phyloP scores from a whole-genome alignment of 2,329 filamentous ascomycete species.

The Chrysoporthe cubensis region DNA sequence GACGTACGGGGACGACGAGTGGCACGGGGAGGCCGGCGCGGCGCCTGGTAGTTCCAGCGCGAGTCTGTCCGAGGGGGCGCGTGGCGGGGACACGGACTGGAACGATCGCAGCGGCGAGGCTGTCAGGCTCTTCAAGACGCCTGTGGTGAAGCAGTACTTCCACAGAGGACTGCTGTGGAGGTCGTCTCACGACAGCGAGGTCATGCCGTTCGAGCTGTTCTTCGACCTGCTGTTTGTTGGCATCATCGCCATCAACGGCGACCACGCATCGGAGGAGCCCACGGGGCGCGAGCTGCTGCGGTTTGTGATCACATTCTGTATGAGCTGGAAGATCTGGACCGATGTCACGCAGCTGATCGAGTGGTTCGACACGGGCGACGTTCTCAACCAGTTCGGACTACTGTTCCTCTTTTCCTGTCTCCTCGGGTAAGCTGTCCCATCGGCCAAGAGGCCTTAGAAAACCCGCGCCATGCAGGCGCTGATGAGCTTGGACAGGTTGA shows the following conservation, averaged over 20 bases:
- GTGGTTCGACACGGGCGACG: constrained; percentile 67
- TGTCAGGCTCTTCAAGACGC: constrained; percentile 60
- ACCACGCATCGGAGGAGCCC: constrained; percentile 60
- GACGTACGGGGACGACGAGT: constrained; percentile 39
- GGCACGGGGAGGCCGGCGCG: constrained; percentile 43
- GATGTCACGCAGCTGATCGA: constrained; percentile 60
- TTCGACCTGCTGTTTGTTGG: constrained; percentile 65
- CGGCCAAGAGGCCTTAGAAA: neutral
- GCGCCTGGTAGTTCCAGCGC: constrained; percentile 30
- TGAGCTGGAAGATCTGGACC: constrained; percentile 67
- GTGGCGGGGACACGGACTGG: constrained; percentile 20
- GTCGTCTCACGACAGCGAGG: constrained; percentile 60
- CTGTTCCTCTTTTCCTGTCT: constrained; percentile 65
- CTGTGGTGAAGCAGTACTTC: constrained; percentile 67
- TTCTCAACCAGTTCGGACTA: constrained; percentile 61
- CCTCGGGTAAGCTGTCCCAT: constrained; percentile 48
- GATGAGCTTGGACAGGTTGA: constrained; percentile 45
- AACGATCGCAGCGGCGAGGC: constrained; percentile 41
- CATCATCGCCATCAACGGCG: constrained; percentile 67
- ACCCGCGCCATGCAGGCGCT: constrained; percentile 1
- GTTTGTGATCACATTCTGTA: constrained; percentile 64
- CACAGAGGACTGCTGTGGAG: constrained; percentile 68
- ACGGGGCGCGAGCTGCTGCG: constrained; percentile 59
- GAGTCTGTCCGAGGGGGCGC: constrained; percentile 21
- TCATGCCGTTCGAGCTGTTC: constrained; percentile 67